Evolutionary conservation across 2,329 filamentous ascomycete species (phyloP).

Genomic region (Apiospora pterosperma): DNA sequence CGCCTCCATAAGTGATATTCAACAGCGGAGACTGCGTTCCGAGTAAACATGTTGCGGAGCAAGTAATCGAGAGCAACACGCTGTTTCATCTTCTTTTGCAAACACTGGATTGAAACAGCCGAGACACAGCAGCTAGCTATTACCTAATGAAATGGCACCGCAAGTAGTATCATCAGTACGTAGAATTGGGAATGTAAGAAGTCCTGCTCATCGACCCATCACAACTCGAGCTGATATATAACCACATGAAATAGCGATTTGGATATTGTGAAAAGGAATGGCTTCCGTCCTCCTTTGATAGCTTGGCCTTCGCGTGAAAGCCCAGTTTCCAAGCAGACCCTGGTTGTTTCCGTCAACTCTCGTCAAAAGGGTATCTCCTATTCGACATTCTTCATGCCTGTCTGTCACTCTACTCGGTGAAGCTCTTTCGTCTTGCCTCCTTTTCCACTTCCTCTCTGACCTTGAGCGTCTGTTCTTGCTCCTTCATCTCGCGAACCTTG

Average conservation of each 20-base stretch:
- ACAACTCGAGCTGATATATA: not conserved
- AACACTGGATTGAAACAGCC: not conserved
- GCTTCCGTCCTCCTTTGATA: not conserved
- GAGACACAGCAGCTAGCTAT: not conserved
- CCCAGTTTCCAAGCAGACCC: not conserved
- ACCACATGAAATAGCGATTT: not conserved
- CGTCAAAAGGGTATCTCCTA: not conserved
- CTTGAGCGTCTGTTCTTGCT: slow-evolving; percentile 73
- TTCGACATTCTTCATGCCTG: not conserved
- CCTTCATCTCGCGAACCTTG: slow-evolving; percentile 90
- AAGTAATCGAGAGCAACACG: not conserved
- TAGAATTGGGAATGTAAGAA: not conserved
- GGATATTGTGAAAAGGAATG: not conserved
- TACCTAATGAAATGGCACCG: not conserved
- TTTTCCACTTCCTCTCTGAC: slow-evolving; percentile 57
- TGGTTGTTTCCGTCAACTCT: not conserved
- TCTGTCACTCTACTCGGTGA: slow-evolving; percentile 18
- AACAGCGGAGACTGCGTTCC: no score
- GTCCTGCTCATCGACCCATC: not conserved
- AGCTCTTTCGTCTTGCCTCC: slow-evolving; percentile 38
- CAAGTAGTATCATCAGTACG: not conserved
- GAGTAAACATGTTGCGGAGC: no score
- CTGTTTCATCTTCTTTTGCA: not conserved
- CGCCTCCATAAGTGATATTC: no score
- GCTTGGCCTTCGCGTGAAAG: not conserved